phyloP scores from a whole-genome alignment of 2,329 filamentous ascomycete species.

The Magnaporthales sp. region DNA sequence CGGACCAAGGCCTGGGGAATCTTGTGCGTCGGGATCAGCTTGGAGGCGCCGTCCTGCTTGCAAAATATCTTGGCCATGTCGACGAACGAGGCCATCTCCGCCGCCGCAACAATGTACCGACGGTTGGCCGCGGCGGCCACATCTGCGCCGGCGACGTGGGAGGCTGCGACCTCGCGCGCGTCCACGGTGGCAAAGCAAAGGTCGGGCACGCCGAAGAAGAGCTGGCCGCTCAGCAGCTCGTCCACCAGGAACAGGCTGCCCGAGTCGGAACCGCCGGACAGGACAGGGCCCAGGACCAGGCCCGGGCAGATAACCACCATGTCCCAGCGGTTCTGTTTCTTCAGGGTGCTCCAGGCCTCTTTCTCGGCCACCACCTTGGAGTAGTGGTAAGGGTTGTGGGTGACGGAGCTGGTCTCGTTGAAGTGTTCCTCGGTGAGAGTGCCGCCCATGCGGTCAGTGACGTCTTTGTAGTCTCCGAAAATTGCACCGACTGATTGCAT shows the following conservation, averaged over 20 bases:
- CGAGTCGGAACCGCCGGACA: conserved; percentile 14
- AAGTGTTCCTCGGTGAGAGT: conserved; percentile 15
- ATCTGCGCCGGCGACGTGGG: conserved; percentile 11
- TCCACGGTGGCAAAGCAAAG: conserved; percentile 14
- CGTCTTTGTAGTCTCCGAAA: conserved; percentile 17
- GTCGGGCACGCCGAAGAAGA: conserved; percentile 17
- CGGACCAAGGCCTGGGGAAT: neutral
- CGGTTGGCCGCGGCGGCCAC: conserved; percentile 6
- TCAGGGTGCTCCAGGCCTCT: conserved; percentile 16
- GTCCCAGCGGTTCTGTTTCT: conserved; percentile 16
- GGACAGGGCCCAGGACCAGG: conserved; percentile 16
- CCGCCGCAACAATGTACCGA: conserved; percentile 7
- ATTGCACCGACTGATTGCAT: conserved; percentile 16
- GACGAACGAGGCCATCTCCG: neutral
- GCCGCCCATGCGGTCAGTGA: conserved; percentile 11
- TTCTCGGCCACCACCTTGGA: conserved; percentile 19
- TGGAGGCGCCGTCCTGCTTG: neutral
- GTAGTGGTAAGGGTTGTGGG: conserved; percentile 17
- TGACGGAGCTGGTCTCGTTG: conserved; percentile 17
- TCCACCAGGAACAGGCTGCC: conserved; percentile 18
- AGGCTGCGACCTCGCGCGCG: conserved; percentile 15
- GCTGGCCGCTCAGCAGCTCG: conserved; percentile 15
- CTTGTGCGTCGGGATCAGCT: neutral
- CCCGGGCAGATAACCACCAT: conserved; percentile 18
- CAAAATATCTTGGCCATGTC: neutral